phyloP scores from a whole-genome alignment of 2,329 filamentous ascomycete genomes.

The Stachybotrys chlorohalonatus region DNA sequence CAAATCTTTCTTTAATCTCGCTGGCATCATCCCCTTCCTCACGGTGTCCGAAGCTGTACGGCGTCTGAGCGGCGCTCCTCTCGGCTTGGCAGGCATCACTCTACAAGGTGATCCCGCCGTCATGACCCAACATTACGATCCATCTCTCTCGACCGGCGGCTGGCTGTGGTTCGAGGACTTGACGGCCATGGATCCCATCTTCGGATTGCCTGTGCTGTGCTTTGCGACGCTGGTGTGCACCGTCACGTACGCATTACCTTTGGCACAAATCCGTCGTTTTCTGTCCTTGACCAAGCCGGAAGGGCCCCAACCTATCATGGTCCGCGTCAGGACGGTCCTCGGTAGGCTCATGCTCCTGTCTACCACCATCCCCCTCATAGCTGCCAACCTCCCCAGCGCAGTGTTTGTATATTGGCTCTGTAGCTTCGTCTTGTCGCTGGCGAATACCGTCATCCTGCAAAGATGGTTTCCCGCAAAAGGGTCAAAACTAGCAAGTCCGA shows the following conservation, averaged over 20 bases:
- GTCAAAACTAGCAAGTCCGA: not conserved
- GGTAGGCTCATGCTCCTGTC: constrained; percentile 21
- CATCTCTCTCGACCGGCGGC: constrained; percentile 38
- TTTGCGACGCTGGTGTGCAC: constrained; percentile 17
- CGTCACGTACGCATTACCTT: constrained; percentile 18
- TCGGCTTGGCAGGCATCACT: constrained; percentile 6
- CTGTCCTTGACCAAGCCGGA: constrained; percentile 5
- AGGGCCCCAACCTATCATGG: not conserved
- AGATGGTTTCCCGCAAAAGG: constrained; percentile 9
- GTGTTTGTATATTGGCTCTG: constrained; percentile 31
- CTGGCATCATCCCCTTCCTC: constrained; percentile 36
- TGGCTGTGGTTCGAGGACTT: constrained; percentile 48
- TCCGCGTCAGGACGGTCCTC: constrained; percentile 15
- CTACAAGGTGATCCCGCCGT: not conserved
- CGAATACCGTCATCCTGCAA: constrained; percentile 21
- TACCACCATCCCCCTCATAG: constrained; percentile 23
- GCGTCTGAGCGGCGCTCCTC: constrained; percentile 28
- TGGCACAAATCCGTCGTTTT: constrained; percentile 15
- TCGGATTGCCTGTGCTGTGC: constrained; percentile 33
- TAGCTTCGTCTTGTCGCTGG: constrained; percentile 23
- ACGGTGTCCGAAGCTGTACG: constrained; percentile 40
- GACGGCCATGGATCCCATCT: constrained; percentile 40
- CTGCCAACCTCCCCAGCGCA: constrained; percentile 26
- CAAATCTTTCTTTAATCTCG: constrained; percentile 30
- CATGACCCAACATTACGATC: constrained; percentile 11